Evolutionary conservation across 441 rosid genomes (phyloP).

Genomic region (Bocquillonia castaneifolia): DNA sequence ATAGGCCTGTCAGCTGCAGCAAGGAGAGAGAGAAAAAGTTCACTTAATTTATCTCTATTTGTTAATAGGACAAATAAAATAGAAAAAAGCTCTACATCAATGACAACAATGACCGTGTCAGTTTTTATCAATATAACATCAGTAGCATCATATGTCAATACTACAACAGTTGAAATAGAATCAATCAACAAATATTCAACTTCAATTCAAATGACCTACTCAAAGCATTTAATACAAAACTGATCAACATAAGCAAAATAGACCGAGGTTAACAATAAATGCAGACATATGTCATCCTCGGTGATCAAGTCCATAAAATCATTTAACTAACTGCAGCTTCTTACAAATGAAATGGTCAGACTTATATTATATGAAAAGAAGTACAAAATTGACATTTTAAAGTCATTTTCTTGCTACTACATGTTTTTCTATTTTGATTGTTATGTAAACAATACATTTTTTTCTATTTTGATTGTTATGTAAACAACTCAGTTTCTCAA

Average conservation of each 20-base stretch:
- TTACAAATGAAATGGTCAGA: not conserved
- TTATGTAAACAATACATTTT: not conserved
- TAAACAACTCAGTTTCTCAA: not conserved
- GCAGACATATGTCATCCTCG: not conserved
- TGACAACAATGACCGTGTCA: not conserved
- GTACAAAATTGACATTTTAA: not conserved
- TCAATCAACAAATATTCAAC: not conserved
- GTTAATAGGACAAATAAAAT: too few relatives aligned
- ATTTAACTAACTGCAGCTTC: not conserved
- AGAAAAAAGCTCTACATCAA: not conserved
- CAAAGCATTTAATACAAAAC: not conserved
- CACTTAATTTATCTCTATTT: too few relatives aligned
- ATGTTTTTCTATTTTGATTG: not conserved
- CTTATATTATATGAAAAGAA: not conserved
- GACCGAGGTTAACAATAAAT: not conserved
- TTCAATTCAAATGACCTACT: not conserved
- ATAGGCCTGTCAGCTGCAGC: slow-evolving; percentile 71
- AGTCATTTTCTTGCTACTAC: not conserved
- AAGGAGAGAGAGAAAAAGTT: slow-evolving; percentile 12
- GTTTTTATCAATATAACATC: not conserved
- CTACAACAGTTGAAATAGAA: not conserved
- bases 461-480: not conserved
- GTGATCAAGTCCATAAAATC: not conserved
- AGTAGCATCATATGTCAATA: not conserved
- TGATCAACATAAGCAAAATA: not conserved